Base-by-base conservation (phyloP, 2,329 filamentous ascomycete genomes). In the Colletotrichum noveboracense region DNA sequence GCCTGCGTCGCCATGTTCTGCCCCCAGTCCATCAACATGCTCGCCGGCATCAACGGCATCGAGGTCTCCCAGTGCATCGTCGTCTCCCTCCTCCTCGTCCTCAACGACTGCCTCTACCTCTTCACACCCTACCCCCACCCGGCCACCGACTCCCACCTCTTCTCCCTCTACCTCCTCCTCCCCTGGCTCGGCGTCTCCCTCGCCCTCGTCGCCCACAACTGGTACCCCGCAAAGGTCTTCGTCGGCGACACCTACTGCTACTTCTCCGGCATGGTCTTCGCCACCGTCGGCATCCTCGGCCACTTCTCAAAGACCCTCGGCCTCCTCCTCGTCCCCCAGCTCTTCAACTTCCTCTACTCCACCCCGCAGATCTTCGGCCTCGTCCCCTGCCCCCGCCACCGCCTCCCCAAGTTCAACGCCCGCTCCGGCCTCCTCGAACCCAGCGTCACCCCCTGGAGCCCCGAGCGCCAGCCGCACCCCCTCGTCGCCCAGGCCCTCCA, bases 191-290 rank as follows among this genome's bases (percentile, higher is more conserved):
- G 96, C 66, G 97, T 98, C 70, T 98, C 96, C 9, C 85, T 94
- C 66, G 97, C 97, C 10, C 90, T 99, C 18, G 91, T 97, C 81
- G 92, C 87, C 83, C 96, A 99, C 88, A 99, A 99, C 85, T 97
- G 96, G 95, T 99, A 96, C 83, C 97, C 97, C 0, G 95, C 96
- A 28, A 93, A 93, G 80, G 97, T 98, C 12, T 99, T 99, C 82
- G 96, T 98, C 12, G 97, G 97, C 71, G 97, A 99, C 85, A 99
- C 97, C 6, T 99, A 98, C 89, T 99, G 97, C 90, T 99, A 99
- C 87, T 98, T 99, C 85, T 97, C 97, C 1, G 97, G 97, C 79
- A 99, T 99, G 96, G 95, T 98, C 52, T 99, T 99, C 83, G 97
- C 96, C 70, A 96, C 98, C 60, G 97, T 98, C 78, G 96, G 95